These are phyloP conservation scores for Lachnellula hyalina DNA, from an alignment of 2,329 filamentous ascomycete species.

Conservation along the genomic window DNA sequence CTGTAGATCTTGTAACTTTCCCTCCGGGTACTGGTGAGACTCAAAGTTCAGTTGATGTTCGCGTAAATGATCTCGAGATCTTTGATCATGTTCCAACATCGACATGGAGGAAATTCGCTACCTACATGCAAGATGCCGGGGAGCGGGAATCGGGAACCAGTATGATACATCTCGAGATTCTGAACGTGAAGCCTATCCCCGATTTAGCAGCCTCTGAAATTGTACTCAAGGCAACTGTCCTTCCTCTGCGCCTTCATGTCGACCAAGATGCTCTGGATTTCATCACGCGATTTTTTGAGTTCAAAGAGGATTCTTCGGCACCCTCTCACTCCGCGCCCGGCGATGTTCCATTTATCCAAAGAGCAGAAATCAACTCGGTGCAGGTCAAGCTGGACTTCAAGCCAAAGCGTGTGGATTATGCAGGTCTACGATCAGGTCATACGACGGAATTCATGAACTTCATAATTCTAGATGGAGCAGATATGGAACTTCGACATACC, in stretches of 20 bases:
- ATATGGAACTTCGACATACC: conserved; percentile 78
- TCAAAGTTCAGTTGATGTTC: conserved; percentile 79
- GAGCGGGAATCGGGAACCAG: conserved; percentile 78
- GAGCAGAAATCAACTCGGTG: conserved; percentile 80
- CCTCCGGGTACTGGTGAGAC: conserved; percentile 73
- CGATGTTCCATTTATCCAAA: conserved; percentile 81
- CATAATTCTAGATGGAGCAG: conserved; percentile 80
- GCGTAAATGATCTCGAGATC: conserved; percentile 77
- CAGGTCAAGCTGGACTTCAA: conserved; percentile 92
- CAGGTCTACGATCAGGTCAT: conserved; percentile 81
- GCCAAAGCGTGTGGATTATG: conserved; percentile 95
- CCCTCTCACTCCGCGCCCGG: conserved; percentile 53
- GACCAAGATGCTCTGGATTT: conserved; percentile 98
- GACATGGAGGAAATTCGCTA: conserved; percentile 97
- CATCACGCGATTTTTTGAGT: conserved; percentile 94
- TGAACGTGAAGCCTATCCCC: conserved; percentile 81
- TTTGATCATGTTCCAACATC: conserved; percentile 93
- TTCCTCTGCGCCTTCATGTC: conserved; percentile 86
- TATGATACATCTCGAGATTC: conserved; percentile 85
- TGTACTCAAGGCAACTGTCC: conserved; percentile 69
- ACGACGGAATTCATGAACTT: conserved; percentile 99
- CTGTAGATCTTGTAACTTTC: conserved; percentile 76
- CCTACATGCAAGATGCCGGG: conserved; percentile 84
- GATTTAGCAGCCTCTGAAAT: conserved; percentile 86
- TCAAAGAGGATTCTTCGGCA: conserved; percentile 68